A percentile compares a stretch with the other conserved stretches of the same genome.
These are phyloP conservation scores for Sistotremastrum niveocremeum DNA, from an alignment of 768 basidiomycete genomes.

Conservation along the genomic window DNA sequence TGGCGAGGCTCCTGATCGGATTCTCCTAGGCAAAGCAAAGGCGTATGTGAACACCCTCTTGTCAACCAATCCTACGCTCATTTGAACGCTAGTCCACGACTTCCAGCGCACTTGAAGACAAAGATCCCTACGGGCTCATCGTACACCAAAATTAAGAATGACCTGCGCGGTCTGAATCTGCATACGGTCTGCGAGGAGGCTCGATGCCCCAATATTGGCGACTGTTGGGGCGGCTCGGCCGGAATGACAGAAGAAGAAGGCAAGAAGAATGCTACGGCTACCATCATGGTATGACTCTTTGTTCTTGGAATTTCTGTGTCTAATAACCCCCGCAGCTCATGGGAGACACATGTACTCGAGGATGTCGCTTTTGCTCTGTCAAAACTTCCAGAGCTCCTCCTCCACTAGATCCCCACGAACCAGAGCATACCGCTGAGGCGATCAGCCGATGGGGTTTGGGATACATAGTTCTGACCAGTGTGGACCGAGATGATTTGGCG, in stretches of 20 bases:
- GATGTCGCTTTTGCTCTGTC: conserved; percentile 94
- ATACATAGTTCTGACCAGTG: conserved; percentile 93
- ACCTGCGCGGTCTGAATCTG: conserved; percentile 78
- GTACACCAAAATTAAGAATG: conserved; percentile 88
- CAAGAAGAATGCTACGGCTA: conserved; percentile 82
- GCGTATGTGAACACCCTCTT: conserved; percentile 30
- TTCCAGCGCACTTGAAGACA: conserved; percentile 82
- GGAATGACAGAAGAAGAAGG: conserved; percentile 53
- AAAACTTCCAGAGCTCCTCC: conserved; percentile 84
- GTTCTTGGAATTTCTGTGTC: neutral
- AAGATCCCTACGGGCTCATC: conserved; percentile 81
- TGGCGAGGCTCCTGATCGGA: conserved; percentile 39
- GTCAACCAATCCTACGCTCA: neutral
- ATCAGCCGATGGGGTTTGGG: conserved; percentile 96
- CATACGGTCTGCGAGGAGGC: conserved; percentile 99
- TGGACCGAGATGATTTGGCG: conserved; percentile 91
- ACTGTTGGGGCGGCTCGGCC: conserved; percentile 91
- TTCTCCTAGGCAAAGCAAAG: conserved; percentile 59
- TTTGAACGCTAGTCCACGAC: conserved; percentile 46
- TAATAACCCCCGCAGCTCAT: conserved; percentile 51
- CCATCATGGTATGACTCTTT: conserved; percentile 71
- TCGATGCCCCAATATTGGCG: conserved; percentile 98
- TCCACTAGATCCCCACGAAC: conserved; percentile 90
- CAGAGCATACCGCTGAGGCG: conserved; percentile 96
- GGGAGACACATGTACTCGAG: conserved; percentile 98